phyloP scores from a whole-genome alignment of 768 basidiomycete genomes.

The Amanita inopinata region DNA sequence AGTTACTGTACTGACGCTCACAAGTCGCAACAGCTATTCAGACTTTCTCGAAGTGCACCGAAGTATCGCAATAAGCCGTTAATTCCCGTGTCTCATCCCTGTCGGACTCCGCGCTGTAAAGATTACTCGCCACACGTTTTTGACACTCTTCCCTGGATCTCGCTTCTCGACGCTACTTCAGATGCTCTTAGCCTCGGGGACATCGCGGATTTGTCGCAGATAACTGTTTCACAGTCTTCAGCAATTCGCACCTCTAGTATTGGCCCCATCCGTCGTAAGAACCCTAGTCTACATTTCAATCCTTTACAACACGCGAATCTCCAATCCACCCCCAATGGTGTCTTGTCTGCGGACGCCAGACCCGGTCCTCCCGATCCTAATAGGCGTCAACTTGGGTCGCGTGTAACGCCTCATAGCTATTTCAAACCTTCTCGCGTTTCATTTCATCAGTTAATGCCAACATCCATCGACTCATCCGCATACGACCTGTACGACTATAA shows the following conservation, averaged over 20 bases:
- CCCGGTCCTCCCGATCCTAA: not conserved
- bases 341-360: not conserved
- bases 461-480: not conserved
- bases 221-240: conserved; percentile 23
- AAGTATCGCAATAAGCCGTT: not conserved
- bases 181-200: conserved; percentile 36
- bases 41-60: not conserved
- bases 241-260: conserved; percentile 19
- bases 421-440: conserved; percentile 40
- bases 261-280: conserved; percentile 53
- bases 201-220: conserved; percentile 58
- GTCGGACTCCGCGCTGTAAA: not conserved
- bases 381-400: not conserved
- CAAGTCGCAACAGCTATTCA: not conserved
- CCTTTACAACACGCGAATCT: conserved; percentile 11
- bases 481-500: not conserved
- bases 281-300: conserved; percentile 39
- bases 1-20: not conserved
- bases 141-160: conserved; percentile 62
- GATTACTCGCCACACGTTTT: conserved; percentile 32
- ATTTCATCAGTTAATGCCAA: conserved; percentile 55
- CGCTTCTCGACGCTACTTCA: conserved; percentile 40
- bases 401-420: conserved; percentile 24
- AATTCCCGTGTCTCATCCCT: not conserved
- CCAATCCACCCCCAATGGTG: conserved; percentile 6